phyloP scores from a whole-genome alignment of 805 yeast genomes.

The Martiniozyma abietophila region DNA sequence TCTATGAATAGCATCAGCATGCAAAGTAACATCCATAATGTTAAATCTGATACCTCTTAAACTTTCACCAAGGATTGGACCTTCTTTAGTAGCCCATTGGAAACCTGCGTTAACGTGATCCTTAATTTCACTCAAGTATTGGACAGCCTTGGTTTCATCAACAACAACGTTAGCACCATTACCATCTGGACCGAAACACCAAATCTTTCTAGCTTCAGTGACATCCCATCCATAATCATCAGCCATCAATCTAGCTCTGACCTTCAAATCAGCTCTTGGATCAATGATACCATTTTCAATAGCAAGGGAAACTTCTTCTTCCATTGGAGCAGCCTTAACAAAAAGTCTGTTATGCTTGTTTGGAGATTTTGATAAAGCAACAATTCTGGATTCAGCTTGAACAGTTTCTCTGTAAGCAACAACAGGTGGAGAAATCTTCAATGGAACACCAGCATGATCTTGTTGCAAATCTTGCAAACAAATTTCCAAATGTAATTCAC shows the following conservation, averaged over 20 bases:
- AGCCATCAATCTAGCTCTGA: constrained; percentile 97
- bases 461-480: constrained; percentile 92
- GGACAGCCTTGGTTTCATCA: constrained; percentile 99
- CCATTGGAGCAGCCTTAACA: constrained; percentile 93
- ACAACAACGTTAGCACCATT: constrained; percentile 97
- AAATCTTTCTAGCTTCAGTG: constrained; percentile 99
- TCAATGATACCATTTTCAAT: constrained; percentile 87
- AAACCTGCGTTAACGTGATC: constrained; percentile 99
- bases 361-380: constrained; percentile 97
- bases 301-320: constrained; percentile 86
- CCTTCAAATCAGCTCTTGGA: constrained; percentile 97
- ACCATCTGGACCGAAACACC: constrained; percentile 99
- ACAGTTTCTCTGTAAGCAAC: constrained; percentile 99
- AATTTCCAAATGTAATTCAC: constrained; percentile 99
- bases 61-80: constrained; percentile 96
- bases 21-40: constrained; percentile 98
- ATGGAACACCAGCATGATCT: constrained; percentile 99
- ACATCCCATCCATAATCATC: constrained; percentile 99
- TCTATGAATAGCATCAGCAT: constrained; percentile 99
- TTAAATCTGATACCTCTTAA: constrained; percentile 94
- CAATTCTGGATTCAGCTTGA: constrained; percentile 85
- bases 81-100: constrained; percentile 99
- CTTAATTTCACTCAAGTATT: constrained; percentile 97
- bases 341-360: constrained; percentile 99
- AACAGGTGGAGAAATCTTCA: constrained; percentile 95